Conservation (phyloP, 2,329 filamentous ascomycete genomes). For the Fusarium palustre region DNA sequence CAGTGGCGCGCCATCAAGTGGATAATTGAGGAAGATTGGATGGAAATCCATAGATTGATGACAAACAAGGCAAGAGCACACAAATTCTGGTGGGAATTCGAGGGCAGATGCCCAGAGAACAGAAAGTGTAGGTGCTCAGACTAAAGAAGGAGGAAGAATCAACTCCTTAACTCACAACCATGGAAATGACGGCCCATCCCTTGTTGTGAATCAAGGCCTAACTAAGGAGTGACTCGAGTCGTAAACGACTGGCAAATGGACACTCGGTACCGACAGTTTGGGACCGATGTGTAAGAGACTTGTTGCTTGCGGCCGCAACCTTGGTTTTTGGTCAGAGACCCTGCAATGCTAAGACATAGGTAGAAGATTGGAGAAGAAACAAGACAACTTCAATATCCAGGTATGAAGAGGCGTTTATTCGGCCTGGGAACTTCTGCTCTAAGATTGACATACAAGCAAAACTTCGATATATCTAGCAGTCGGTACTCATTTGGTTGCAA, state of each 20-base stretch:
- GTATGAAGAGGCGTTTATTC: background rate
- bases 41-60: slow-evolving; percentile 6
- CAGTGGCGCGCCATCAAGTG: slow-evolving; percentile 38
- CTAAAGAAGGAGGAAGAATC: slow-evolving; percentile 5
- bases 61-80: slow-evolving; percentile 18
- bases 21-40: slow-evolving; percentile 35
- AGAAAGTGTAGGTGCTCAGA: slow-evolving; percentile 25
- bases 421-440: background rate
- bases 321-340: slow-evolving; percentile 18
- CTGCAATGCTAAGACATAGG: slow-evolving; percentile 28
- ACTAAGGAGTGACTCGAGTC: slow-evolving; percentile 36
- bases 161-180: slow-evolving; percentile 11
- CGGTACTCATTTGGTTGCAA: background rate
- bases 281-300: slow-evolving; percentile 45
- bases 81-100: slow-evolving; percentile 2
- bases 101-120: slow-evolving; percentile 1
- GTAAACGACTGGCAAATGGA: slow-evolving; percentile 32
- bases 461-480: background rate
- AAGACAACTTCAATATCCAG: background rate
- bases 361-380: background rate
- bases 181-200: slow-evolving; percentile 37
- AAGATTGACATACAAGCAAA: background rate
- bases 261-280: slow-evolving; percentile 42
- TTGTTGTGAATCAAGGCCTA: slow-evolving; percentile 26
- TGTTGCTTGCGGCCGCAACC: slow-evolving; percentile 32